Base-by-base conservation (phyloP, 75 land plant species). In the Pinus taeda region DNA sequence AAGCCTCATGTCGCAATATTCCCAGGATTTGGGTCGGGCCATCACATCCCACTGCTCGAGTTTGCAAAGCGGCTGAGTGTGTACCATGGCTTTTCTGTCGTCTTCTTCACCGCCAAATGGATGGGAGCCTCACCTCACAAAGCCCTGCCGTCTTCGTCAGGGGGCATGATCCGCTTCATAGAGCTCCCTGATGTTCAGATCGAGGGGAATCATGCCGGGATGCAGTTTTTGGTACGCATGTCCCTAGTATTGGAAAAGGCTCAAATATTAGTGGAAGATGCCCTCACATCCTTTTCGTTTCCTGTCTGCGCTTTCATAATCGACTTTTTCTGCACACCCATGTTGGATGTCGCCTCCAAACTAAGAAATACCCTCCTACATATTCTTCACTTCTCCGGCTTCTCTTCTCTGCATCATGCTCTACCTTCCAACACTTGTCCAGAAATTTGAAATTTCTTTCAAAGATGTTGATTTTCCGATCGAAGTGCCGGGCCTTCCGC, bases 21-120 rank as follows among this genome's bases (percentile, higher is more conserved):
- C 26, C 26, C 26, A 26, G 26, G 2, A 87, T 90, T 57, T 90
- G 85, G 83, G 20, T 79, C 84, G 74, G 89, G 89, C 71, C 94
- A 89, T 33, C 33, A 33, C 33, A 33, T 33, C 33, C 33, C 33
- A 33, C 33, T 33, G 33, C 33, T 33, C 2, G 33, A 33, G 33
- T 2, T 33, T 33, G 33, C 33, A 33, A 33, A 33, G 33, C 33
- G 33, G 33, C 33, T 91, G 42, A 66, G 55, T 74, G 37, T 45
- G 33, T 60, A 75, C 62, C 81, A 79, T 75, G 39, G 53, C 60
- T 24, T 84, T 79, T 4, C 67, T 42, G 60, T 79, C 74, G 76
- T 84, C 78, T 53, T 85, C 76, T 33, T 33, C 33, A 33, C 33
- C 33, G 33, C 33, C 33, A 33, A 33, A 33, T 33, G 33, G 33